Conservation (phyloP, 1,284 basidiomycete genomes). For the Athelia sp. region DNA sequence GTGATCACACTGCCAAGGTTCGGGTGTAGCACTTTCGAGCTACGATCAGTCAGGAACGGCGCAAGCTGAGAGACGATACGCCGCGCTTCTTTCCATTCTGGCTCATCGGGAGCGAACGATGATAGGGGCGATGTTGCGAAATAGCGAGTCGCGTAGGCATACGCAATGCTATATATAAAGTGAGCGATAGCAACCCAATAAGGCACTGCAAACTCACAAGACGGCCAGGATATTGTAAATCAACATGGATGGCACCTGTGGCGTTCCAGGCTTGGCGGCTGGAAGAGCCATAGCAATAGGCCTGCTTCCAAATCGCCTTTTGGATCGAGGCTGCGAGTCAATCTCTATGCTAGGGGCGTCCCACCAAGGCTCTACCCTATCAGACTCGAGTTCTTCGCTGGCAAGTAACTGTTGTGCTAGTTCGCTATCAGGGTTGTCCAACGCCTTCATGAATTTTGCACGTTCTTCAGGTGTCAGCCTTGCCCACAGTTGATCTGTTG, state of each 20-base stretch:
- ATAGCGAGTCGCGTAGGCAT: conserved; percentile 58
- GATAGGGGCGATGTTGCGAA: conserved; percentile 55
- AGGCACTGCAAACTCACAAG: conserved; percentile 40
- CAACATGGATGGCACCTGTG: conserved; percentile 38
- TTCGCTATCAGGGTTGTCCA: conserved; percentile 55
- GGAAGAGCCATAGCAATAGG: conserved; percentile 51
- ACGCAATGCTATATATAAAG: conserved; percentile 46
- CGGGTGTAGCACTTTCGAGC: conserved; percentile 43
- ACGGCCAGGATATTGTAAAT: conserved; percentile 62
- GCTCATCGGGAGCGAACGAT: conserved; percentile 26
- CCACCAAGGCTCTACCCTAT: conserved; percentile 65
- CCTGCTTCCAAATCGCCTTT: conserved; percentile 26
- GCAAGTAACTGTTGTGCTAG: conserved; percentile 55
- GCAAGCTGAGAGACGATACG: conserved; percentile 43
- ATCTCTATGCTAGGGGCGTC: conserved; percentile 22
- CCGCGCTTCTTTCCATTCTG: conserved; percentile 41
- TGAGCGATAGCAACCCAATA: neutral
- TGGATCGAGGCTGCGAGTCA: conserved; percentile 4
- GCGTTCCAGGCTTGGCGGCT: conserved; percentile 34
- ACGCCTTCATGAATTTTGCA: conserved; percentile 48
- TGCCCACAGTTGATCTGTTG: conserved; percentile 60
- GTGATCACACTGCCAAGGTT: conserved; percentile 47
- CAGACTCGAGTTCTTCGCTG: conserved; percentile 45
- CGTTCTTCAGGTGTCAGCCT: conserved; percentile 54
- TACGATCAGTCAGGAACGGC: conserved; percentile 59